Evolutionary conservation across 75 land plant genomes (phyloP), one percentile per base, ranked within the genome.

Genomic region (Picea sitchensis): DNA sequence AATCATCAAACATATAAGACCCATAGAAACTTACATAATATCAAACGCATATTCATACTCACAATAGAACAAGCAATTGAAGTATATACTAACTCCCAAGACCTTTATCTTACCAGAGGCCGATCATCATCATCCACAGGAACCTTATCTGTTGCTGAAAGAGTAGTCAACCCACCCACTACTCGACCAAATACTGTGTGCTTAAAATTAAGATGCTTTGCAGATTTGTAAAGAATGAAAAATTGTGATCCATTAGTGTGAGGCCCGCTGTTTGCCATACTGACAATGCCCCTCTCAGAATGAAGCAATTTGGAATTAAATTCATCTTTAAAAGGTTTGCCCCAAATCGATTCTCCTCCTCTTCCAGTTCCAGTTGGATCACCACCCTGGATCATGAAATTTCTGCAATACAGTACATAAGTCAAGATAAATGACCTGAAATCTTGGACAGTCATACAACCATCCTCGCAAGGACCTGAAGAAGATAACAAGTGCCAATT

Each of bases 251-350:
- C 95, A 85, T 96, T 96, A 23, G 90, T 88, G 79, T 95, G 95
- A 15, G 99, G 98, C 9, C 99, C 99, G 83, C 98, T 95, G 75
- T 96, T 96, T 18, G 99, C 99, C 99, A 96, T 96, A 80, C 99
- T 96, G 51, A 96, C 86, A 78, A 96, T 80, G 62, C 99, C 98
- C 72, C 95, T 86, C 74, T 93, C 98, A 4, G 98, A 89, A 76
- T 96, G 98, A 79, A 87, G 64, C 71, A 96, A 78, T 81, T 94
- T 96, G 18, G 99, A 96, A 79, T 96, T 90, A 13, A 96, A 54
- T 75, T 96, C 99, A 86, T 96, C 99, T 76, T 96, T 96, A 80
- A 96, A 96, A 58, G 98, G 95, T 80, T 96, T 92, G 67, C 93
- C 93, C 99, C 99, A 96, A 76, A 96, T 96, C 1, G 98, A 95